Base-by-base conservation (phyloP, 306 rosid genomes). In the Vigna hirtella region DNA sequence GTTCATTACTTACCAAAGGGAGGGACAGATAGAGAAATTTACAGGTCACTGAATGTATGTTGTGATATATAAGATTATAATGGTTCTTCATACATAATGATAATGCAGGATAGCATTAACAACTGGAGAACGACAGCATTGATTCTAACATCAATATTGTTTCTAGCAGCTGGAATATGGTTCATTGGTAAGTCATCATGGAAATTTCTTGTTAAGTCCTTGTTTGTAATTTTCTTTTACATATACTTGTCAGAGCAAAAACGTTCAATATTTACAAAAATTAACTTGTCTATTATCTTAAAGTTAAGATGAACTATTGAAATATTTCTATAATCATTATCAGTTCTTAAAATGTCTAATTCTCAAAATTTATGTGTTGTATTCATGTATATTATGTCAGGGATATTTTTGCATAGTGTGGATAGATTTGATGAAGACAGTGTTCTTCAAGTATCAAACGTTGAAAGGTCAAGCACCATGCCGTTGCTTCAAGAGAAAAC, bases 141-240 rank as follows among this genome's bases (percentile, higher is more conserved):
- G 83, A 84, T 87, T 71, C 88, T 94, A 75, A 89, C 94, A 42
- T 72, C 93, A 8, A 57, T 94, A 82, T 69, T 94, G 64, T 88
- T 94, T 64, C 90, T 80, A 1, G 88, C 97, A 26, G 91, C 96
- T 22, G 87, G 66, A 52, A 74, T 91, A 73, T 94, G 98, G 96
- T 91, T 94, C 63, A 62, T 82, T 3, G 98, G 98, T 91, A 79
- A 77, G 82, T 70, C 84, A 66, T 79, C 70, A 6, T 48, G 9
- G 69, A n/a, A 76, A 32, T 12, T 74, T 59, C 53, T 32, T 7
- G 16, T 81, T 50, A 36, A 51, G 40, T 67, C 45, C 57, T 36
- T 2, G 9, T 42, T 32, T 12, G 51, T 73, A 42, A 22, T 36
- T 17, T 48, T 26, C 7, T 53, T 70, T 32, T 42, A 70, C 64